phyloP scores from a whole-genome alignment of 176 grass and related monocot species.

The Themeda triandra region DNA sequence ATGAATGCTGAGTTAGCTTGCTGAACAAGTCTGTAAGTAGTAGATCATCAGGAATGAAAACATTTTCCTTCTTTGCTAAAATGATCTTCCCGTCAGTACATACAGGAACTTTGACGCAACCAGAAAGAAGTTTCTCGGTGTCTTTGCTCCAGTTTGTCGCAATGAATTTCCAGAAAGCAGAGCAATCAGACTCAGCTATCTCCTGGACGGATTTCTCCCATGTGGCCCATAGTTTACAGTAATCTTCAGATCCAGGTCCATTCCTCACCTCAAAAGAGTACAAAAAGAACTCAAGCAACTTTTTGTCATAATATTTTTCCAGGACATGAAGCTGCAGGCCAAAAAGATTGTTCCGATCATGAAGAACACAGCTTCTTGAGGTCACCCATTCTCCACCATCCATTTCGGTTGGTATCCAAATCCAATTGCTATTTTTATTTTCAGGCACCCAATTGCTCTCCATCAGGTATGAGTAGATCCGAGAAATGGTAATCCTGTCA shows the following conservation, averaged over 20 bases:
- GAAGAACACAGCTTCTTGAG: slow-evolving; percentile 37
- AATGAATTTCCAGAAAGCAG: slow-evolving; percentile 57
- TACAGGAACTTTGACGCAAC: slow-evolving; percentile 45
- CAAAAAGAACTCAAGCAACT: slow-evolving; percentile 51
- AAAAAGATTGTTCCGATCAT: slow-evolving; percentile 48
- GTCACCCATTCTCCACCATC: slow-evolving; percentile 53
- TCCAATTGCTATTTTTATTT: slow-evolving; percentile 29
- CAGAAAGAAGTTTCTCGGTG: slow-evolving; percentile 27
- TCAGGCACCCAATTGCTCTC: slow-evolving; percentile 40
- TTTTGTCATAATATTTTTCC: slow-evolving; percentile 51
- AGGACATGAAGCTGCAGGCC: slow-evolving; percentile 37
- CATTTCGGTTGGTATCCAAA: slow-evolving; percentile 50
- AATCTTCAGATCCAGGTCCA: slow-evolving; percentile 36
- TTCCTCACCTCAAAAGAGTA: slow-evolving; percentile 29
- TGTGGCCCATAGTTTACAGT: slow-evolving; percentile 43
- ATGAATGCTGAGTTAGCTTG: slow-evolving; percentile 15
- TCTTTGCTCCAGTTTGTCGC: slow-evolving; percentile 32
- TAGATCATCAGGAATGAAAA: slow-evolving; percentile 72
- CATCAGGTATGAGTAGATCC: slow-evolving; percentile 58
- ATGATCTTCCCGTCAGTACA: slow-evolving; percentile 25
- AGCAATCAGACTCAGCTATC: slow-evolving; percentile 33
- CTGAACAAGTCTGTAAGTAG: slow-evolving; percentile 54
- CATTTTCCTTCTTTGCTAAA: slow-evolving; percentile 37
- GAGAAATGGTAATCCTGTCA: slow-evolving; percentile 35
- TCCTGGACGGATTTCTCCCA: slow-evolving; percentile 45